Percentiles rank a stretch among this genome's conserved stretches.
Conservation (phyloP, 345 rosid species). For the Nasturtium officinale region DNA sequence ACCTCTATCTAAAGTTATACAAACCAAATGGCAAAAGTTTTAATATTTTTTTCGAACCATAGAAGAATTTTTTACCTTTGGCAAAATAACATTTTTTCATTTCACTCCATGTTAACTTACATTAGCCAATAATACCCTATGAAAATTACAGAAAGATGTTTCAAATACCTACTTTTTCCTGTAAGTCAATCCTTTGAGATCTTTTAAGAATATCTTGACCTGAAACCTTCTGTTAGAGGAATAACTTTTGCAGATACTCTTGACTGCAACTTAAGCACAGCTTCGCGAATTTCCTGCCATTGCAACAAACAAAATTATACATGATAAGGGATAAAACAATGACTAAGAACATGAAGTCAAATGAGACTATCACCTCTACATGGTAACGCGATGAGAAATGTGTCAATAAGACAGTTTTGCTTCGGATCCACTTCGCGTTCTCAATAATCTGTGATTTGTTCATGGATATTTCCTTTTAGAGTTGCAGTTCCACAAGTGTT, state of each 20-base stretch:
- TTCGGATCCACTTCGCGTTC: constrained; percentile 84
- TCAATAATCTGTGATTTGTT: constrained; percentile 66
- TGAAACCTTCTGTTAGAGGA: constrained; percentile 91
- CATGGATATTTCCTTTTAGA: background rate
- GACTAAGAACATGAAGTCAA: background rate
- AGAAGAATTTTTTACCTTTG: background rate
- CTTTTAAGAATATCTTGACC: constrained; percentile 55
- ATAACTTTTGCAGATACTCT: constrained; percentile 84
- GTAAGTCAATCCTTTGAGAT: background rate
- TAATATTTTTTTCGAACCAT: too few species aligned
- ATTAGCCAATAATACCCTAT: background rate
- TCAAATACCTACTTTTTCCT: constrained; percentile 14
- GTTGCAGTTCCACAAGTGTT: background rate
- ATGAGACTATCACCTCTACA: constrained; percentile 64
- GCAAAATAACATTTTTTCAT: background rate
- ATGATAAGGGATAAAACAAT: background rate
- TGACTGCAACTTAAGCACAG: constrained; percentile 71
- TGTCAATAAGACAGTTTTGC: constrained; percentile 38
- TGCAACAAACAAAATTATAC: background rate
- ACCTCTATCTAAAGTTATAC: constrained; percentile 39
- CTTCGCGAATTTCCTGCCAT: constrained; percentile 80
- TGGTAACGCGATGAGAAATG: constrained; percentile 92
- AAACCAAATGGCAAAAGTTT: constrained; percentile 25
- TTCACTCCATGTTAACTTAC: constrained; percentile 14
- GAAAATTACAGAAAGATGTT: constrained; percentile 27